Evolutionary conservation across 305 asterid species (phyloP), one percentile per base, ranked within the genome.

Genomic region (Solanum hybrid): DNA sequence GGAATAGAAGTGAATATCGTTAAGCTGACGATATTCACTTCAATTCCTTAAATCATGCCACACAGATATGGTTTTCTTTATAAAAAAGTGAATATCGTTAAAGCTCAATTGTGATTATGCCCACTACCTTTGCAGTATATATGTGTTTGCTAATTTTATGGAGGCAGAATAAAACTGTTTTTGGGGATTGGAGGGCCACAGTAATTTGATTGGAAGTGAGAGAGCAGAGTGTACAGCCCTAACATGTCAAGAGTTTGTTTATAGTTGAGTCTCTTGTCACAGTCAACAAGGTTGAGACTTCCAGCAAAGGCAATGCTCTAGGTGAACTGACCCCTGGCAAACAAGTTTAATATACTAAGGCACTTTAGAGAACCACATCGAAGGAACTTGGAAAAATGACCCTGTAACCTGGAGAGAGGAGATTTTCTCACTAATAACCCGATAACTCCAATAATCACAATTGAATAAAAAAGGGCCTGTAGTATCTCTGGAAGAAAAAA

Each of bases 301-400:
- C 56, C 32, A 10, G 85, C 56, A n/a, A 78, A 78, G 60, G 85
- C 60, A 78, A 36, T 36, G 19, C 60, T n/a, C 60, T 32, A n/a
- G 60, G 6, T 78, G 56, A 78, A 36, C 56, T 6, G 22, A n/a
- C 56, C 85, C 3, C 1, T 22, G 85, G 85, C 3, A 27, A 78
- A 10, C 60, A 37, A n/a, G 85, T 37, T 22, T 22, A 36, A 29
- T 78, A 36, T 36, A 37, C 19, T 45, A 27, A 36, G 69, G 37
- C 17, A 17, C 38, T 37, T 40, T 3, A 88, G 78, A 88, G 64
- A 45, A 76, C 34, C 35, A 77, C 32, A 56, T 78, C 3, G 10
- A 88, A 88, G 38, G 86, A 88, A 88, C 86, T 88, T 10, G n/a
- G 26, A 51, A 29, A 51, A 88, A 78, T 88, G 78, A 76, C 77